A percentile compares a stretch with the other conserved stretches of the same genome.
Evolutionary conservation across 75 land plant species (phyloP).

Genomic region (Sequoiadendron giganteum): DNA sequence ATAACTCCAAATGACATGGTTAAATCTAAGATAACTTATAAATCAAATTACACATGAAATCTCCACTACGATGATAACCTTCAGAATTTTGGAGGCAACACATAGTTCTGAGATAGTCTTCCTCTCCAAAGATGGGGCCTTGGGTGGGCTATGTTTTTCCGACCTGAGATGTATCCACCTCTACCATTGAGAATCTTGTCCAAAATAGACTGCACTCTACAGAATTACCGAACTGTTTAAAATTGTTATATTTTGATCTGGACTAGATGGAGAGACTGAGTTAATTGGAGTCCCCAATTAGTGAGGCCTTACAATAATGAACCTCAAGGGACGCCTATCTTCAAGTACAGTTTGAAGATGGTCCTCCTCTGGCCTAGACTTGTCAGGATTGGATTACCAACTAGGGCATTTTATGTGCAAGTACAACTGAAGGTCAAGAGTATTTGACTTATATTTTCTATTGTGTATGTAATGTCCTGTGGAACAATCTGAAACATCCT

Average conservation of each 20-base stretch:
- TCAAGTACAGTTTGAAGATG: neutral
- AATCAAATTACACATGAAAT: neutral
- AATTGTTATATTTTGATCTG: neutral
- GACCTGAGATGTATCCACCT: neutral
- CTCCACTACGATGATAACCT: neutral
- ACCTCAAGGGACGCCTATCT: neutral
- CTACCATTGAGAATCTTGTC: neutral
- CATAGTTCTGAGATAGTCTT: neutral
- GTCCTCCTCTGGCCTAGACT: neutral
- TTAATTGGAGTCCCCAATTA: neutral
- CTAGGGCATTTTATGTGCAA: too few relatives aligned
- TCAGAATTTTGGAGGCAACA: neutral
- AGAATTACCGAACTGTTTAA: neutral
- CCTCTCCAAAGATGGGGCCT: neutral
- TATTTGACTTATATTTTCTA: too few relatives aligned
- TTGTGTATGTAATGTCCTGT: too few relatives aligned
- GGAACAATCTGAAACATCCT: too few relatives aligned
- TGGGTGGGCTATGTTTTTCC: neutral
- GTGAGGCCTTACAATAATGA: neutral
- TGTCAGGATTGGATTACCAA: neutral
- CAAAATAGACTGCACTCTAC: neutral
- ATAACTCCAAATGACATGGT: neutral
- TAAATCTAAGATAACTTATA: neutral
- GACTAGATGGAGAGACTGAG: too few relatives aligned
- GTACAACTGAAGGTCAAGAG: too few relatives aligned